Percentiles rank a stretch among this genome's conserved stretches.
Evolutionary conservation across 768 basidiomycete species (phyloP).

Genomic region (Gyrodon lividus): DNA sequence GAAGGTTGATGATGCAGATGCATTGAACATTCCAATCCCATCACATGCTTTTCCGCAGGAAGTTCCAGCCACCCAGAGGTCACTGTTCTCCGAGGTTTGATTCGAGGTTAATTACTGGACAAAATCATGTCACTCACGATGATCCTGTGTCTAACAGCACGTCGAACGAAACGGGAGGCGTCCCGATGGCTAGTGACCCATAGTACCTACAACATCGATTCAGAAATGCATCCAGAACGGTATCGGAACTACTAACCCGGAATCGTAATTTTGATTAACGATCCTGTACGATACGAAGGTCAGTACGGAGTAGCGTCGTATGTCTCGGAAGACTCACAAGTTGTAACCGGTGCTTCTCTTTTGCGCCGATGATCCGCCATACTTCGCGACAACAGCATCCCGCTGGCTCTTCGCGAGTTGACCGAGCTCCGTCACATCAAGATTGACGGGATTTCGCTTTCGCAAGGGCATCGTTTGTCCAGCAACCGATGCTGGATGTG

Average conservation of each 20-base stretch:
- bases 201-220: slow-evolving; percentile 29
- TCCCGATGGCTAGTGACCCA: slow-evolving; percentile 43
- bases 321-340: slow-evolving; percentile 38
- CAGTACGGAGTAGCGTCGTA: not conserved
- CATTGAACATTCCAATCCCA: slow-evolving; percentile 31
- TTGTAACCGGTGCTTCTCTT: slow-evolving; percentile 53
- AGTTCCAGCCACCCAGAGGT: slow-evolving; percentile 50
- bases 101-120: not conserved
- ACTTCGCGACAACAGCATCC: slow-evolving; percentile 44
- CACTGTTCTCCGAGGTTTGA: slow-evolving; percentile 35
- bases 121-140: slow-evolving; percentile 23
- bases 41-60: slow-evolving; percentile 33
- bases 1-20: slow-evolving; percentile 38
- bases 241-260: slow-evolving; percentile 42
- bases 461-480: slow-evolving; percentile 24
- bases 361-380: slow-evolving; percentile 31
- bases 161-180: slow-evolving; percentile 45
- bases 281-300: slow-evolving; percentile 40
- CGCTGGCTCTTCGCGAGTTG: slow-evolving; percentile 45
- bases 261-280: slow-evolving; percentile 63
- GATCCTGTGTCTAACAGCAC: slow-evolving; percentile 56
- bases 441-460: slow-evolving; percentile 12
- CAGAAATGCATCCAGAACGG: not conserved
- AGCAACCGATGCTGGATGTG: not conserved
- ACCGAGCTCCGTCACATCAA: slow-evolving; percentile 6